A percentile compares a stretch with the other conserved stretches of the same genome.
These are phyloP conservation scores for Skeletonema grethae DNA, from an alignment of 108 stramenopile species.

Conservation along the genomic window DNA sequence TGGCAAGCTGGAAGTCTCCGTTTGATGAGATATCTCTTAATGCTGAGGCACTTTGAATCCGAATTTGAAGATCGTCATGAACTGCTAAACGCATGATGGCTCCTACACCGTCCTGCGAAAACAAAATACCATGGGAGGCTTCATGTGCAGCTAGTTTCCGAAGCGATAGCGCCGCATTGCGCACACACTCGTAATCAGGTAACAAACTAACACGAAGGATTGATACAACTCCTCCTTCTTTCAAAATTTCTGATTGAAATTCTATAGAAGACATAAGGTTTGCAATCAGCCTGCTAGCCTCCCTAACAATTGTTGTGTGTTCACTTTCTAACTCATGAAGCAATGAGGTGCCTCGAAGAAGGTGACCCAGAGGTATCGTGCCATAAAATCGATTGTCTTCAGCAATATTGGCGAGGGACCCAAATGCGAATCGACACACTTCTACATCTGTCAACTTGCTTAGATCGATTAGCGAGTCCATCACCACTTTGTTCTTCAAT, in stretches of 20 bases:
- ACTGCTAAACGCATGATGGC: conserved; percentile 52
- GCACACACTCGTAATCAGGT: conserved; percentile 68
- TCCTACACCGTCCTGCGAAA: conserved; percentile 60
- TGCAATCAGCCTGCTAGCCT: conserved; percentile 62
- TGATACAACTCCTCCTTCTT: conserved; percentile 60
- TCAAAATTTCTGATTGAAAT: conserved; percentile 48
- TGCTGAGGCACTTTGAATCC: conserved; percentile 71
- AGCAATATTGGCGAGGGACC: conserved; percentile 70
- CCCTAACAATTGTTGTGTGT: conserved; percentile 62
- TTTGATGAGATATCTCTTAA: conserved; percentile 77
- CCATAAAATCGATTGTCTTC: conserved; percentile 62
- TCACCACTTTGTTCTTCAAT: conserved; percentile 48
- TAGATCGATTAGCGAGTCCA: conserved; percentile 40
- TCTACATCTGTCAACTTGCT: conserved; percentile 63
- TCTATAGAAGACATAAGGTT: conserved; percentile 55
- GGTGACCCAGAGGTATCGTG: conserved; percentile 13
- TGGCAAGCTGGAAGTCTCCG: conserved; percentile 62
- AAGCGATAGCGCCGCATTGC: conserved; percentile 67
- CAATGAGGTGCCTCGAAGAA: conserved; percentile 56
- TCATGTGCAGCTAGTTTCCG: conserved; percentile 66
- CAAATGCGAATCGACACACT: conserved; percentile 70
- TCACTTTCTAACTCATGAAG: conserved; percentile 55
- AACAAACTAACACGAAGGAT: conserved; percentile 57
- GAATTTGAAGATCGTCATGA: conserved; percentile 42
- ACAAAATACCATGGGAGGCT: conserved; percentile 60